A percentile compares a stretch with the other conserved stretches of the same genome.
Evolutionary conservation across 192 early-diverging fungal genomes (phyloP).

Genomic region (Coemansia sp.): DNA sequence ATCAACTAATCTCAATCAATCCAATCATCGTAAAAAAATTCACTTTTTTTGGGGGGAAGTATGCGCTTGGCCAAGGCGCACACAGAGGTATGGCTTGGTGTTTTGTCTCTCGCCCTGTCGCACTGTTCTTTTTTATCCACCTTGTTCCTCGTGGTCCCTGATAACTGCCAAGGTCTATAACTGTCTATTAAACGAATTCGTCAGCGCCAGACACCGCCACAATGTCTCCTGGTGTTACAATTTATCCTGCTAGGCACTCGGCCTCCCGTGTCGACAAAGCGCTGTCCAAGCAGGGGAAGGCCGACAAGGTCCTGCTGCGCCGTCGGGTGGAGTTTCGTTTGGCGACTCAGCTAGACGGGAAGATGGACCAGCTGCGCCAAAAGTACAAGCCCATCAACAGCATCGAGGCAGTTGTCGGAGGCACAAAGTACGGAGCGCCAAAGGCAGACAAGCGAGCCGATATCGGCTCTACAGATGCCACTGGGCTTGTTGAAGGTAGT

Average conservation of each 20-base stretch:
- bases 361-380: constrained; percentile 61
- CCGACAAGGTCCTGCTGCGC: constrained; percentile 44
- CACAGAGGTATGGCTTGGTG: neutral
- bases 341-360: constrained; percentile 58
- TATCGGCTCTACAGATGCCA: constrained; percentile 11
- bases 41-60: neutral
- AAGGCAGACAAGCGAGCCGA: constrained; percentile 7
- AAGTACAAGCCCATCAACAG: constrained; percentile 66
- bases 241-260: constrained; percentile 8
- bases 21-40: neutral
- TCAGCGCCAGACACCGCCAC: neutral
- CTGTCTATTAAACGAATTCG: neutral
- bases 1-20: neutral
- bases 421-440: neutral
- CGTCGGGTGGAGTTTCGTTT: constrained; percentile 65
- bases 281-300: constrained; percentile 46
- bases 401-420: neutral
- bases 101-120: neutral
- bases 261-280: constrained; percentile 38
- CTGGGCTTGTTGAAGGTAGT: constrained; percentile 55
- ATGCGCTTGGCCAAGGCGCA: neutral
- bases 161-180: neutral
- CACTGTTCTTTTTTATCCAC: neutral
- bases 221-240: constrained; percentile 38
- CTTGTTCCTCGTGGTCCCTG: neutral